Evolutionary conservation across 768 basidiomycete species (phyloP).

Genomic region (Vararia minispora): DNA sequence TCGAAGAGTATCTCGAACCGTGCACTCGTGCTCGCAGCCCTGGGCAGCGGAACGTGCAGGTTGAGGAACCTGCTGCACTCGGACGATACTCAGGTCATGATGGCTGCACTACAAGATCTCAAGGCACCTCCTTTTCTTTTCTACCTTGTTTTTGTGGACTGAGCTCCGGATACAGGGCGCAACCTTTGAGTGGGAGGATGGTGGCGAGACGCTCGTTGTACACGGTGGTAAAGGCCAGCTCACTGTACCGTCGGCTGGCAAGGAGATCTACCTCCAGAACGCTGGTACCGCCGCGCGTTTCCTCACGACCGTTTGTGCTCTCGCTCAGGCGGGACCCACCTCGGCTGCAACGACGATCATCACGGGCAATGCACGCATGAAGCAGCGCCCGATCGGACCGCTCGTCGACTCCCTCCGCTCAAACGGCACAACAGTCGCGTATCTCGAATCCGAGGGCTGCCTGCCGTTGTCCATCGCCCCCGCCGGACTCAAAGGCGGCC

Average conservation of each 20-base stretch:
- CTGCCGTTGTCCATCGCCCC: conserved; percentile 83
- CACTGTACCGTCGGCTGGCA: conserved; percentile 63
- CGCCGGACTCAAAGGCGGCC: conserved; percentile 70
- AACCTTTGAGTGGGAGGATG: conserved; percentile 89
- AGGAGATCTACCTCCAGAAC: conserved; percentile 91
- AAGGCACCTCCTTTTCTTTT: conserved; percentile 39
- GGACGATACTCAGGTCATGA: conserved; percentile 99
- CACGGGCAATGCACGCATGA: conserved; percentile 98
- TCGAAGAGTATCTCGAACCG: conserved; percentile 96
- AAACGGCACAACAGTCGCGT: conserved; percentile 73
- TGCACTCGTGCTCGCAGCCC: conserved; percentile 84
- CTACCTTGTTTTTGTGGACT: background rate
- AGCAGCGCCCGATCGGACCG: conserved; percentile 94
- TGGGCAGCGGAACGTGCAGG: conserved; percentile 80
- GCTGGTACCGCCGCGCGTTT: conserved; percentile 98
- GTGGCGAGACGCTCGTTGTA: conserved; percentile 90
- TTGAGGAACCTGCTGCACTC: conserved; percentile 89
- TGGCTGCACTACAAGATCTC: conserved; percentile 82
- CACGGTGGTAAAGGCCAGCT: conserved; percentile 77
- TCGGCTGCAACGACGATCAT: conserved; percentile 61
- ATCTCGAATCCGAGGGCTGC: conserved; percentile 71
- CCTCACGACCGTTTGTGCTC: conserved; percentile 90
- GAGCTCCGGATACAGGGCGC: conserved; percentile 52
- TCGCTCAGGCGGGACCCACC: conserved; percentile 43
- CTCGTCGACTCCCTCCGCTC: conserved; percentile 80